Conservation (phyloP, 352 stramenopile species). For the Phytopythium helicoides region DNA sequence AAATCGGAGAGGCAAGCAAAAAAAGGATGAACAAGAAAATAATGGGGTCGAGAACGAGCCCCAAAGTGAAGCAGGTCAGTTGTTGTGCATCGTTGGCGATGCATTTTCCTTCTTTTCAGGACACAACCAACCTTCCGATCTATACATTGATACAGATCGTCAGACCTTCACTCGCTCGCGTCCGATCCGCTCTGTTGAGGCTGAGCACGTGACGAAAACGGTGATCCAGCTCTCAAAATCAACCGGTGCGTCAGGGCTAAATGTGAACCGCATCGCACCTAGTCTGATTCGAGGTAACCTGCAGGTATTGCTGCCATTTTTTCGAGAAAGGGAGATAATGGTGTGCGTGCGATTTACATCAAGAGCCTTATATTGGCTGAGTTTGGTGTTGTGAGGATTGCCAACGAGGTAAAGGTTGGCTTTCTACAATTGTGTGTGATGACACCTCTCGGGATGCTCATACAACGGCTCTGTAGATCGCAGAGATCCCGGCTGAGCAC, state of each 20-base stretch:
- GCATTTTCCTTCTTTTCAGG: no score
- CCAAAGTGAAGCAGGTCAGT: slow-evolving; percentile 38
- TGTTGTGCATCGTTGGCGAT: not conserved
- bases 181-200: slow-evolving; percentile 27
- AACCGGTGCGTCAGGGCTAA: slow-evolving; percentile 14
- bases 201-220: slow-evolving; percentile 26
- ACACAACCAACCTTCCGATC: no score
- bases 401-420: slow-evolving; percentile 39
- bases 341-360: slow-evolving; percentile 39
- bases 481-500: slow-evolving; percentile 24
- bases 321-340: slow-evolving; percentile 41
- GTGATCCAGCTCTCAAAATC: slow-evolving; percentile 33
- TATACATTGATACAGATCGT: no score
- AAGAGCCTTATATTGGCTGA: slow-evolving; percentile 51
- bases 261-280: no score
- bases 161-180: slow-evolving; percentile 32
- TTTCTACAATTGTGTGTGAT: not conserved
- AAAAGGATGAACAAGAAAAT: slow-evolving; percentile 5
- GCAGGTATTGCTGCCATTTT: slow-evolving; percentile 45
- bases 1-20: slow-evolving; percentile 4
- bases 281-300: no score
- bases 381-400: slow-evolving; percentile 39
- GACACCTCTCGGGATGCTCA: not conserved
- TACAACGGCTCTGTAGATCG: slow-evolving; percentile 19
- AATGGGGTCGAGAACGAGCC: slow-evolving; percentile 7